phyloP scores from a whole-genome alignment of 306 rosid species.

The Alnus glutinosa region DNA sequence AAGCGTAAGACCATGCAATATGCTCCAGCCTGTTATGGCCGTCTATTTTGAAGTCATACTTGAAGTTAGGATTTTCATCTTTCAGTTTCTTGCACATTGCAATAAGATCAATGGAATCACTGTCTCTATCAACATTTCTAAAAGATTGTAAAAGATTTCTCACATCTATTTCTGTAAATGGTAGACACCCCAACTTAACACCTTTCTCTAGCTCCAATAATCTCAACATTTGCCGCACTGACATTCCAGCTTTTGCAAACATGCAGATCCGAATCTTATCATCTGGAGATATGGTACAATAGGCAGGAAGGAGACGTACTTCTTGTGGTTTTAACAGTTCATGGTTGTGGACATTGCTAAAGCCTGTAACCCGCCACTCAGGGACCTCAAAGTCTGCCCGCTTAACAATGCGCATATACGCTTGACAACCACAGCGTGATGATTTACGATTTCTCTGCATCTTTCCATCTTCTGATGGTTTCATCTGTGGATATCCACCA shows the following conservation, averaged over 20 bases:
- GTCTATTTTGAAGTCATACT: constrained; percentile 77
- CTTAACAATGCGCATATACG: constrained; percentile 82
- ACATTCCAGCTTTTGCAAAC: constrained; percentile 94
- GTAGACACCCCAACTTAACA: constrained; percentile 76
- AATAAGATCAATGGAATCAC: constrained; percentile 80
- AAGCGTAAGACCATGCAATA: constrained; percentile 78
- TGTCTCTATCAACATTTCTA: constrained; percentile 71
- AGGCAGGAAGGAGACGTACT: constrained; percentile 61
- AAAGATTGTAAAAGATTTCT: constrained; percentile 79
- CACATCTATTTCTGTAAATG: constrained; percentile 80
- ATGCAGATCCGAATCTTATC: constrained; percentile 86
- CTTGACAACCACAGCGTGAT: constrained; percentile 82
- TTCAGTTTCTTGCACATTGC: constrained; percentile 81
- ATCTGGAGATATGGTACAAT: constrained; percentile 70
- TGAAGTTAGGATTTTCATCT: constrained; percentile 74
- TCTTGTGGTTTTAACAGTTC: constrained; percentile 69
- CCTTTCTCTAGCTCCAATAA: constrained; percentile 90
- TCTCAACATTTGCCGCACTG: constrained; percentile 87
- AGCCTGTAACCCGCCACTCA: constrained; percentile 94
- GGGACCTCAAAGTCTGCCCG: constrained; percentile 77
- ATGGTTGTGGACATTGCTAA: constrained; percentile 77
- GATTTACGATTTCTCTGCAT: constrained; percentile 85
- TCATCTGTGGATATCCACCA: constrained; percentile 80
- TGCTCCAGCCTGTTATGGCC: constrained; percentile 72
- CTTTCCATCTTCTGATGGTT: constrained; percentile 80